These are phyloP conservation scores for Aethionema arabicum DNA, from an alignment of 345 rosid species.

Conservation along the genomic window DNA sequence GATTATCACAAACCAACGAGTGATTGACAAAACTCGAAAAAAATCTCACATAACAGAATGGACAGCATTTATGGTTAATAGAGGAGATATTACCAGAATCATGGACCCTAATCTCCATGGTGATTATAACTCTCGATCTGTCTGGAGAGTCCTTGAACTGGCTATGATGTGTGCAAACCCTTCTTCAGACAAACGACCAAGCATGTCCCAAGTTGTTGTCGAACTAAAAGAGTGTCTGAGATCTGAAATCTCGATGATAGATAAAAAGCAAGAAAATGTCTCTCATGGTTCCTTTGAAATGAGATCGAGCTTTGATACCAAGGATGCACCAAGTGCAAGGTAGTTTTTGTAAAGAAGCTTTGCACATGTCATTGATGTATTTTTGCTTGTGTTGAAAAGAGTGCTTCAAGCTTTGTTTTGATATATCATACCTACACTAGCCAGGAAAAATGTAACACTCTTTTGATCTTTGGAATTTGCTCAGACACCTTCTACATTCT, in stretches of 20 bases:
- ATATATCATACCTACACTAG: not conserved
- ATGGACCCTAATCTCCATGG: constrained; percentile 47
- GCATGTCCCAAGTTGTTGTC: constrained; percentile 36
- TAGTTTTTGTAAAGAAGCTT: constrained; percentile 3
- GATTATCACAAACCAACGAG: constrained; percentile 45
- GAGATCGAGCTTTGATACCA: constrained; percentile 19
- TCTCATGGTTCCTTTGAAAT: constrained; percentile 5
- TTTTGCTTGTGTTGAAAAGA: not conserved
- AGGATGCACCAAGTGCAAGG: constrained; percentile 11
- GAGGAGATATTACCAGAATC: constrained; percentile 41
- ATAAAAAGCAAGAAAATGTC: not conserved
- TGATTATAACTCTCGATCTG: constrained; percentile 35
- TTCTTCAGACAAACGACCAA: constrained; percentile 36
- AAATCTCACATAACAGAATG: constrained; percentile 39
- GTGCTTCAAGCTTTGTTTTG: constrained; percentile 3
- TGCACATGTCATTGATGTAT: not conserved
- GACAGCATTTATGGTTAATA: constrained; percentile 28
- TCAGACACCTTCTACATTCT: too few relatives aligned
- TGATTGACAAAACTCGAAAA: constrained; percentile 25
- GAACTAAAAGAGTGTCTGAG: constrained; percentile 39
- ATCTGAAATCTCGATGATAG: constrained; percentile 4
- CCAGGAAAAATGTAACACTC: not conserved
- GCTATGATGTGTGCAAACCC: constrained; percentile 43
- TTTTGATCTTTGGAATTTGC: not conserved
- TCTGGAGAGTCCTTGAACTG: constrained; percentile 45